These are phyloP conservation scores for Sarocladiaceae sp. DNA, from an alignment of 2,329 filamentous ascomycete genomes.

Conservation along the genomic window DNA sequence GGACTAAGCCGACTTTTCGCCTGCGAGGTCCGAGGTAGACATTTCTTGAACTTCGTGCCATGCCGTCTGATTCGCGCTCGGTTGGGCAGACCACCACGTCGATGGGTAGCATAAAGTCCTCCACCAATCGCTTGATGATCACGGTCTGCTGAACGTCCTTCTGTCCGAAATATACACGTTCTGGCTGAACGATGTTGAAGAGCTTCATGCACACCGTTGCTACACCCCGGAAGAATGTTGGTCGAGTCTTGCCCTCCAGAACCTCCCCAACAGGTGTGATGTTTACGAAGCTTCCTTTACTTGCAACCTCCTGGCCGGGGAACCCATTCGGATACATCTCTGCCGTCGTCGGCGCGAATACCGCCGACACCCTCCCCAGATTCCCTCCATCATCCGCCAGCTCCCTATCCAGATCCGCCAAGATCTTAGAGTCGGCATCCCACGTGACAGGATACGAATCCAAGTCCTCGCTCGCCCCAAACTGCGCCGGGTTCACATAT, in stretches of 20 bases:
- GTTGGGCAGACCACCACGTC: constrained; percentile 71
- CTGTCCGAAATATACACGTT: constrained; percentile 85
- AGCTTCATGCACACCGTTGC: constrained; percentile 91
- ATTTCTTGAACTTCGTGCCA: constrained; percentile 89
- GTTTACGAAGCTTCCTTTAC: constrained; percentile 81
- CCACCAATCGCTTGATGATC: constrained; percentile 77
- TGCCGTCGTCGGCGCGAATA: constrained; percentile 77
- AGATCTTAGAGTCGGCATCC: constrained; percentile 63
- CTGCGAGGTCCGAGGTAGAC: constrained; percentile 80
- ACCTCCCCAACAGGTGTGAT: constrained; percentile 78
- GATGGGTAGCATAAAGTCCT: constrained; percentile 76
- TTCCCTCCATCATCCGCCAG: constrained; percentile 55
- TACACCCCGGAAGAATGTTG: constrained; percentile 94
- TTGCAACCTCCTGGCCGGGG: constrained; percentile 65
- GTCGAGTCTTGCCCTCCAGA: constrained; percentile 77
- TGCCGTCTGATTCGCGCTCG: constrained; percentile 67
- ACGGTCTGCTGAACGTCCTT: constrained; percentile 97
- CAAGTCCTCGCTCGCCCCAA: constrained; percentile 83
- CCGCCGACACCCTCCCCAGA: constrained; percentile 65
- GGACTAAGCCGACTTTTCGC: constrained; percentile 63
- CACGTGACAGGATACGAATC: constrained; percentile 86
- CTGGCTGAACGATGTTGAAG: constrained; percentile 48
- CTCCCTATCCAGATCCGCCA: constrained; percentile 64
- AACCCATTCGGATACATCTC: constrained; percentile 85
- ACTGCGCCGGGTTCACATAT: constrained; percentile 96